Conservation (phyloP, 371 early-diverging fungal species). For the Lichtheimia ornata region DNA sequence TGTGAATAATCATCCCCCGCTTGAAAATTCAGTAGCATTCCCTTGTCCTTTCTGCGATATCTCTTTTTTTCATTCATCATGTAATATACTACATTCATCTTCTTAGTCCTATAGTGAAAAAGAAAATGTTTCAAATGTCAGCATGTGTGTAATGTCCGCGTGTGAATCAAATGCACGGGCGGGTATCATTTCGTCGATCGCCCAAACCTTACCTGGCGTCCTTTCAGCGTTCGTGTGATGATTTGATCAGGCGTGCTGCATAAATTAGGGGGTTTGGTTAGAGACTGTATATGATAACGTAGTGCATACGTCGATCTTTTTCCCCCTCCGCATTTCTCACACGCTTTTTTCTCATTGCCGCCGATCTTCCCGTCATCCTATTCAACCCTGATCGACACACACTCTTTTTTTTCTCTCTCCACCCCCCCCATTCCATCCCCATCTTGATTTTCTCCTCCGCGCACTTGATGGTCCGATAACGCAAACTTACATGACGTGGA, state of each 20-base stretch:
- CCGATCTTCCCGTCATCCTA: no score
- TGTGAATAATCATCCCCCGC: neutral
- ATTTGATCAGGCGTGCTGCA: constrained; percentile 80
- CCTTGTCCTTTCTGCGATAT: neutral
- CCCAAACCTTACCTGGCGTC: constrained; percentile 72
- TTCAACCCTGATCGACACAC: no score
- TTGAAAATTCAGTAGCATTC: neutral
- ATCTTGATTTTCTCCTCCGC: no score
- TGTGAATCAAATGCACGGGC: no score
- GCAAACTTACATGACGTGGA: constrained; percentile 81
- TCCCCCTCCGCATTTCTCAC: neutral
- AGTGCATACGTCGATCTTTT: neutral
- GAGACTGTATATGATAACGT: neutral
- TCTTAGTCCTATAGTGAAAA: neutral
- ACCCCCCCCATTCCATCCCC: neutral
- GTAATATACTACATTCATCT: constrained; percentile 1
- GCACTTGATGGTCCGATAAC: neutral
- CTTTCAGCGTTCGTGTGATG: constrained; percentile 85
- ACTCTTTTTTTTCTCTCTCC: neutral
- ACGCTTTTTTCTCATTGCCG: no score
- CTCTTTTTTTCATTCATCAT: neutral
- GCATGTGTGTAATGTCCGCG: neutral
- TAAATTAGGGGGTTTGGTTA: constrained; percentile 1
- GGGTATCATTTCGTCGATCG: neutral
- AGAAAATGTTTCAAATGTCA: neutral